A percentile compares a stretch with the other conserved stretches of the same genome.
phyloP scores from a whole-genome alignment of 306 rosid species.

The Fagus crenata region DNA sequence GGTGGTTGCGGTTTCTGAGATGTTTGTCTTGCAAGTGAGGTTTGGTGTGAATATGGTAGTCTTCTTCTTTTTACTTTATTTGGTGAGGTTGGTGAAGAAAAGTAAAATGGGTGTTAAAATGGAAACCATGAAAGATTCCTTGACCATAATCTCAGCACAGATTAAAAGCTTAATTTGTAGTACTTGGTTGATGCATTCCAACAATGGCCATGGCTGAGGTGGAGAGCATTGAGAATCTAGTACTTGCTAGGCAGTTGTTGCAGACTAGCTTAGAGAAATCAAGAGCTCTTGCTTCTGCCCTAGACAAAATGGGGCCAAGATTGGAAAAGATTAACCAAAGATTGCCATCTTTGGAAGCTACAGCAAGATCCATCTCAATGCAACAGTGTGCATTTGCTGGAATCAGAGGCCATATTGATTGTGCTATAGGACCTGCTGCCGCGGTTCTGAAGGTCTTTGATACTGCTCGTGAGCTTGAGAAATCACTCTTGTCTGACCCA shows the following conservation, averaged over 20 bases:
- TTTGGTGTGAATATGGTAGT: slow-evolving; percentile 52
- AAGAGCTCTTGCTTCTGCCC: slow-evolving; percentile 37
- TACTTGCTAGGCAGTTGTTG: slow-evolving; percentile 50
- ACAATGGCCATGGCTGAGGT: slow-evolving; percentile 43
- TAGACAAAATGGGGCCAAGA: slow-evolving; percentile 52
- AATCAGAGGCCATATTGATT: slow-evolving; percentile 45
- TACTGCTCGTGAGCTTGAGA: slow-evolving; percentile 57
- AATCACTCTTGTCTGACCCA: slow-evolving; percentile 41
- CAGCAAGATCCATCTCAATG: slow-evolving; percentile 30
- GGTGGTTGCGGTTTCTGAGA: slow-evolving; percentile 57
- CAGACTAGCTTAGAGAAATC: slow-evolving; percentile 58
- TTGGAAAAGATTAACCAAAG: slow-evolving; percentile 45
- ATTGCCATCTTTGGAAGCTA: slow-evolving; percentile 49
- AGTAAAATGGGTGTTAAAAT: slow-evolving; percentile 38
- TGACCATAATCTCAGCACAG: slow-evolving; percentile 5
- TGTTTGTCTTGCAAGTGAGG: slow-evolving; percentile 68
- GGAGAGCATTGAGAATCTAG: slow-evolving; percentile 43
- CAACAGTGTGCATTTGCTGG: slow-evolving; percentile 31
- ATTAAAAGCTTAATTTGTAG: slow-evolving; percentile 21
- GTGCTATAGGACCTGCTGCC: slow-evolving; percentile 63
- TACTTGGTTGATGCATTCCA: slow-evolving; percentile 30
- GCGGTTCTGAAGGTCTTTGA: slow-evolving; percentile 56
- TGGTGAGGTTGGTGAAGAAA: slow-evolving; percentile 82
- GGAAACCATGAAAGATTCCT: slow-evolving; percentile 43
- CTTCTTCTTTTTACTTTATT: slow-evolving; percentile 38